Evolutionary conservation across 148 eudicot genomes (phyloP).

Genomic region (Silene conica): DNA sequence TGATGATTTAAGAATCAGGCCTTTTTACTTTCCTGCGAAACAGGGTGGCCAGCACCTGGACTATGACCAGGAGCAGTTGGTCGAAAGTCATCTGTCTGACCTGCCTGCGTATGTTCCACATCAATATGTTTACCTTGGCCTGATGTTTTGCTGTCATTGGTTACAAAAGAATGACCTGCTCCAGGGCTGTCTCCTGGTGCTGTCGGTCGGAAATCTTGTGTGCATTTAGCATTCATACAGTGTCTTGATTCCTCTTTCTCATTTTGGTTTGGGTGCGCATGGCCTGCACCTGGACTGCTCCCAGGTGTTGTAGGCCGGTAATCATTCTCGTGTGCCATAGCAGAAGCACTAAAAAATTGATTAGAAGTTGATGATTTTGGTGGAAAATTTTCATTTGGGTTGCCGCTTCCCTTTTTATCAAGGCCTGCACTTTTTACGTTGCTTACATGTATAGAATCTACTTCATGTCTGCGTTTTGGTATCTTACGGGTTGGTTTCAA

Average conservation of each 20-base stretch:
- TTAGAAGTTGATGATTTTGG: constrained; percentile 10
- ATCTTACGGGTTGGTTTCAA: constrained; percentile 8
- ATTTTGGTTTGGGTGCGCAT: constrained; percentile 7
- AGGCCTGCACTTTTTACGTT: constrained; percentile 3
- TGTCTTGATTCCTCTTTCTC: background rate
- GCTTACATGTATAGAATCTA: constrained; percentile 2
- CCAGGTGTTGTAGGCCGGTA: constrained; percentile 20
- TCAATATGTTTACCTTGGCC: constrained; percentile 14
- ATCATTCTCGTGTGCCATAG: constrained; percentile 8
- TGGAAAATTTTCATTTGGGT: constrained; percentile 9
- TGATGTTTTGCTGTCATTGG: constrained; percentile 7
- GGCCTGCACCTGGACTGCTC: constrained; percentile 24
- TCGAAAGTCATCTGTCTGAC: constrained; percentile 28
- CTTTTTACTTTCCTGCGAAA: constrained; percentile 15
- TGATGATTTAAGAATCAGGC: constrained; percentile 27
- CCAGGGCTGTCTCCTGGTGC: constrained; percentile 27
- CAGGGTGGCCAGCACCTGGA: constrained; percentile 58
- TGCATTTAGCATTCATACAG: constrained; percentile 26
- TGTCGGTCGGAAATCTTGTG: constrained; percentile 25
- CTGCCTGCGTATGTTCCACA: constrained; percentile 21
- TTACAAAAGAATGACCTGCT: constrained; percentile 18
- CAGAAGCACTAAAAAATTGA: constrained; percentile 17
- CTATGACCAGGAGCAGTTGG: constrained; percentile 52
- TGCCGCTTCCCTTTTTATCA: background rate
- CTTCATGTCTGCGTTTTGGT: background rate